These are phyloP conservation scores for Beta vulgaris DNA, from an alignment of 148 eudicot genomes.

Conservation along the genomic window DNA sequence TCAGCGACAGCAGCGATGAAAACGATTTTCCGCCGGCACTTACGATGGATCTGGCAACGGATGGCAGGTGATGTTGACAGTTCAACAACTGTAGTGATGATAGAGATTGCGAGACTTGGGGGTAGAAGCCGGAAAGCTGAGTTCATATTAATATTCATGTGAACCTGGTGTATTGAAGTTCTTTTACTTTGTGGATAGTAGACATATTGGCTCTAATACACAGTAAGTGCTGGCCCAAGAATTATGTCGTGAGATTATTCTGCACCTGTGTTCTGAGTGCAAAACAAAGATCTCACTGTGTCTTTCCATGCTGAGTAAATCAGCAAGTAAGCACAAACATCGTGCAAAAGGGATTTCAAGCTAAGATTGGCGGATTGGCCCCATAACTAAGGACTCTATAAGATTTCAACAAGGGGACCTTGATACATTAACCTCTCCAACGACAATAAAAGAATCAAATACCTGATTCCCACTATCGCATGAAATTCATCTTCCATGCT, in stretches of 20 bases:
- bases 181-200: not conserved
- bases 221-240: not conserved
- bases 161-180: no score
- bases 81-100: no score
- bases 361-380: not conserved
- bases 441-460: slow-evolving; percentile 8
- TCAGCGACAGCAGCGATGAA: no score
- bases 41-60: no score
- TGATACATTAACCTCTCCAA: not conserved
- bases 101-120: no score
- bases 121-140: no score
- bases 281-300: not conserved
- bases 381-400: not conserved
- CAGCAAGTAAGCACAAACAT: not conserved
- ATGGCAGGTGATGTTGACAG: no score
- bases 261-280: not conserved
- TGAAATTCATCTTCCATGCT: slow-evolving; percentile 98
- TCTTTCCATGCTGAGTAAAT: not conserved
- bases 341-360: no score
- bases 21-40: no score
- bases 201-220: not conserved
- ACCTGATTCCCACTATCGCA: slow-evolving; percentile 96
- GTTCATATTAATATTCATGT: no score
- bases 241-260: not conserved
- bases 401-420: not conserved